A percentile compares a stretch with the other conserved stretches of the same genome.
phyloP scores from a whole-genome alignment of 2,329 filamentous ascomycete genomes.

The Juglanconis juglandina region DNA sequence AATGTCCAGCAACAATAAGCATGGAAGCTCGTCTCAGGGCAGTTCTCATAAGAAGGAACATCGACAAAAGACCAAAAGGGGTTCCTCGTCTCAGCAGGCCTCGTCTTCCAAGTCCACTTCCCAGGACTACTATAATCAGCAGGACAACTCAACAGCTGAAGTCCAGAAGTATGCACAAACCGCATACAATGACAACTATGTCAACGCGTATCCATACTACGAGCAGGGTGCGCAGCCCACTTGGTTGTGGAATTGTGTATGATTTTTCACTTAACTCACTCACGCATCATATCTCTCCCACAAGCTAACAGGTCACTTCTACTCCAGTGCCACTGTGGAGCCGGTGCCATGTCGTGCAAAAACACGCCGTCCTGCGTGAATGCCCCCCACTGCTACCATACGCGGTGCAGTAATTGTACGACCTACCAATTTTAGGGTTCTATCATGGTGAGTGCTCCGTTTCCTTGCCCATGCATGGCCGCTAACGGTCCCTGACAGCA shows the following conservation, averaged over 20 bases:
- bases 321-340: neutral
- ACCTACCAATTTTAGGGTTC: neutral
- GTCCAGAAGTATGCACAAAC: neutral
- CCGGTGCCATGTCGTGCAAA: neutral
- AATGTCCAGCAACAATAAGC: neutral
- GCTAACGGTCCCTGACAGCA: neutral
- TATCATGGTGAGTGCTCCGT: neutral
- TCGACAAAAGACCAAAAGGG: neutral
- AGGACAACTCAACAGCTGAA: neutral
- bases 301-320: neutral
- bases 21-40: neutral
- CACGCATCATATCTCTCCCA: neutral
- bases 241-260: neutral
- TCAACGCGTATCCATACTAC: neutral
- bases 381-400: neutral
- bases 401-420: neutral
- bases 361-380: neutral
- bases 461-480: neutral
- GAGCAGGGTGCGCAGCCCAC: neutral
- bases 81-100: neutral
- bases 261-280: neutral
- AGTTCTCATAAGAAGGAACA: neutral
- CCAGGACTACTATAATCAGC: neutral
- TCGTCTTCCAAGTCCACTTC: neutral
- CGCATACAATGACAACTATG: neutral